Evolutionary conservation across 2,329 filamentous ascomycete species (phyloP).

Genomic region (Clonostachys sp.): DNA sequence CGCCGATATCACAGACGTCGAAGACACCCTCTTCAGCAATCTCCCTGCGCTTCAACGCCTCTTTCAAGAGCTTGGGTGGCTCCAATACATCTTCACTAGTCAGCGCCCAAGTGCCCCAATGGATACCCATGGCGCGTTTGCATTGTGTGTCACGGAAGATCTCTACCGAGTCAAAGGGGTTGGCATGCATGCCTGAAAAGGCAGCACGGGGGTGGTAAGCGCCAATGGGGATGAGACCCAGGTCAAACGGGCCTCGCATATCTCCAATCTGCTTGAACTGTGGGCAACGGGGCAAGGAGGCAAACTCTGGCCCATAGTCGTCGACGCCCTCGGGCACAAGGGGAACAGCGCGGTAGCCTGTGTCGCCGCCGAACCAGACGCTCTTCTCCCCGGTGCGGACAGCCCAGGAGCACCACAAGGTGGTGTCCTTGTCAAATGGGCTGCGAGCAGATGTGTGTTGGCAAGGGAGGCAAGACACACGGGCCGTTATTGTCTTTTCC

Average conservation of each 20-base stretch:
- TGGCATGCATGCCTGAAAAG: constrained; percentile 79
- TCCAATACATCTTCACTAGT: constrained; percentile 83
- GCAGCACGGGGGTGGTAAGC: constrained; percentile 72
- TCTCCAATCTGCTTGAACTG: constrained; percentile 82
- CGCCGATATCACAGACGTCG: constrained; percentile 80
- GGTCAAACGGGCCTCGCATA: constrained; percentile 78
- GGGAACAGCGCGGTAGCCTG: constrained; percentile 80
- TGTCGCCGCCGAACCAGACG: constrained; percentile 89
- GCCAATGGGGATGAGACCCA: constrained; percentile 90
- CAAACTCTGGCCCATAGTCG: constrained; percentile 66
- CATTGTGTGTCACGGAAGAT: constrained; percentile 85
- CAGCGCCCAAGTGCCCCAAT: constrained; percentile 89
- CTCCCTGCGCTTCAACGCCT: constrained; percentile 65
- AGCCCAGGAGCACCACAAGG: constrained; percentile 87
- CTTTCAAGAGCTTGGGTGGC: constrained; percentile 67
- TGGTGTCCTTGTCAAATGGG: constrained; percentile 65
- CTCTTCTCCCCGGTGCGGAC: constrained; percentile 65
- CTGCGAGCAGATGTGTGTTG: constrained; percentile 76
- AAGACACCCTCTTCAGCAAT: constrained; percentile 70
- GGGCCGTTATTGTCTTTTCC: constrained; percentile 56
- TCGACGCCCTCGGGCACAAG: constrained; percentile 55
- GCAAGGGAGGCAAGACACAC: constrained; percentile 73
- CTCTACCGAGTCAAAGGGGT: constrained; percentile 82
- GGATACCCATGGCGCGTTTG: constrained; percentile 74
- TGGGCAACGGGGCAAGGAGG: constrained; percentile 68